These are phyloP conservation scores for Termitomyces sp. DNA, from an alignment of 768 basidiomycete genomes.

Conservation along the genomic window DNA sequence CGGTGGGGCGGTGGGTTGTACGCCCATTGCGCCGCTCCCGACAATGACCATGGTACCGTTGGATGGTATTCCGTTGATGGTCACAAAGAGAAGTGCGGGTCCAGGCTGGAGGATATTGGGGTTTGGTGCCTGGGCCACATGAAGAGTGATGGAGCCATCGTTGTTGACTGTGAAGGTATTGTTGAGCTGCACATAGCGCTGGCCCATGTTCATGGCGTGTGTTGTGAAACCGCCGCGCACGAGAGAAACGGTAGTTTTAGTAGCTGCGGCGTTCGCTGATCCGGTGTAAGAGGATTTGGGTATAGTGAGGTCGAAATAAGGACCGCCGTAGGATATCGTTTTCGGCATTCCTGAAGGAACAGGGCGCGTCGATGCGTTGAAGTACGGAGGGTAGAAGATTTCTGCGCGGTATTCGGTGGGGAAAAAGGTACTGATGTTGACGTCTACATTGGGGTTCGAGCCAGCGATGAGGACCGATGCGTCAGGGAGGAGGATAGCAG, in stretches of 20 bases:
- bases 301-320: slow-evolving; percentile 70
- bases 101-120: slow-evolving; percentile 84
- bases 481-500: slow-evolving; percentile 72
- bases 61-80: slow-evolving; percentile 69
- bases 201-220: slow-evolving; percentile 87
- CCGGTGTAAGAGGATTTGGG: slow-evolving; percentile 63
- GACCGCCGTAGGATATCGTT: slow-evolving; percentile 79
- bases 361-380: slow-evolving; percentile 63
- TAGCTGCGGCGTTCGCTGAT: slow-evolving; percentile 62
- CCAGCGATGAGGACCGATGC: slow-evolving; percentile 85
- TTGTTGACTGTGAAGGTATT: slow-evolving; percentile 68
- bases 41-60: slow-evolving; percentile 62
- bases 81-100: slow-evolving; percentile 66
- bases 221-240: slow-evolving; percentile 82
- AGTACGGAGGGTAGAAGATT: slow-evolving; percentile 94
- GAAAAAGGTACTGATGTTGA: slow-evolving; percentile 53
- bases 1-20: slow-evolving; percentile 41
- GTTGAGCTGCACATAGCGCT: slow-evolving; percentile 69
- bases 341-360: slow-evolving; percentile 61
- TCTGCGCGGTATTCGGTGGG: slow-evolving; percentile 81
- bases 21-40: slow-evolving; percentile 61
- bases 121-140: slow-evolving; percentile 81
- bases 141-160: slow-evolving; percentile 71
- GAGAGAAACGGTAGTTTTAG: slow-evolving; percentile 70
- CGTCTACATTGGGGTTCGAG: slow-evolving; percentile 90